phyloP scores from a whole-genome alignment of 768 basidiomycete species.

The Russula griseocarnosa region DNA sequence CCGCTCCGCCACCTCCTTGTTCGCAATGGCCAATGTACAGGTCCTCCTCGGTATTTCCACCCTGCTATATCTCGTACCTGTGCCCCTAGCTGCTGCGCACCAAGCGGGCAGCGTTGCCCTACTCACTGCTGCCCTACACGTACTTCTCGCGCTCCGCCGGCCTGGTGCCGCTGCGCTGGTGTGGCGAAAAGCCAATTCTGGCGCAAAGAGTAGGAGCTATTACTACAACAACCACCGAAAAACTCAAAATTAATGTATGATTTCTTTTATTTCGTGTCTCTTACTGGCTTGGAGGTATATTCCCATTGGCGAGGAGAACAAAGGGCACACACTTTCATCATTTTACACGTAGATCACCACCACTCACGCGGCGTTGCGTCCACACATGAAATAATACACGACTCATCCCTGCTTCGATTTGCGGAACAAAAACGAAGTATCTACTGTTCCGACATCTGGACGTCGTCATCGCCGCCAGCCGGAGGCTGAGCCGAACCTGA shows the following conservation, averaged over 20 bases:
- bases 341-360: conserved; percentile 13
- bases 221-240: neutral
- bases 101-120: conserved; percentile 93
- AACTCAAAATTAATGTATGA: neutral
- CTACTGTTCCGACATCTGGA: conserved; percentile 74
- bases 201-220: neutral
- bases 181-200: conserved; percentile 47
- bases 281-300: neutral
- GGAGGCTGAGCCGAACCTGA: conserved; percentile 40
- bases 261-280: neutral
- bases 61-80: conserved; percentile 86
- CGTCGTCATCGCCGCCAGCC: conserved; percentile 61
- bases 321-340: neutral
- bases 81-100: conserved; percentile 87
- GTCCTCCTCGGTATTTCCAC: conserved; percentile 75
- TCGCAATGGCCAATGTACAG: conserved; percentile 81
- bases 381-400: conserved; percentile 6
- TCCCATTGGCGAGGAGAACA: neutral
- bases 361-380: neutral
- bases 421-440: conserved; percentile 1
- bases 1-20: conserved; percentile 53
- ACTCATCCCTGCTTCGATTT: conserved; percentile 9
- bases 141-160: conserved; percentile 64
- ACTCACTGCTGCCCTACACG: conserved; percentile 75
- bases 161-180: conserved; percentile 62